Conservation (phyloP, 148 eudicot genomes). For the Rhododendron ferrugineum region DNA sequence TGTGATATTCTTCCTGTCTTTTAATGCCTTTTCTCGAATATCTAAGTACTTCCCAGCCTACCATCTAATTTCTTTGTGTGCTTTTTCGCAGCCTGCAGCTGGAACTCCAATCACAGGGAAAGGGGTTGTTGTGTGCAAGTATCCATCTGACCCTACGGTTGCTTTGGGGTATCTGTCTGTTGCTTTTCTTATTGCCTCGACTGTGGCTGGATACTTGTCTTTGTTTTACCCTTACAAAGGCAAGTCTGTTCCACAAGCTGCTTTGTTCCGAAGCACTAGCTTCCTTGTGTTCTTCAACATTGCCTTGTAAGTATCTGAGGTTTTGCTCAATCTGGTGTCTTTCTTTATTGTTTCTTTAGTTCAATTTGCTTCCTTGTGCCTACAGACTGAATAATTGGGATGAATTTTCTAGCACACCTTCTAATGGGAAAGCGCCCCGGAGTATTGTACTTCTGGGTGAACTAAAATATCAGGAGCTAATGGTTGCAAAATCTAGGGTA, state of each 20-base stretch:
- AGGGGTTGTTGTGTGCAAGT: conserved; percentile 76
- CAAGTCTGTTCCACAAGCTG: conserved; percentile 60
- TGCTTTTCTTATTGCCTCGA: conserved; percentile 41
- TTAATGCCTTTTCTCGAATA: background rate
- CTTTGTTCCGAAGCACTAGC: conserved; percentile 62
- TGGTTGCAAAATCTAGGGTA: background rate
- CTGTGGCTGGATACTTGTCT: conserved; percentile 50
- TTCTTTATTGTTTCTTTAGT: background rate
- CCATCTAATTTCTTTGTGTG: background rate
- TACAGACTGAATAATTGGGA: background rate
- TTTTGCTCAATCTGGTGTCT: background rate
- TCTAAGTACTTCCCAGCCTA: background rate
- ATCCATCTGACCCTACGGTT: conserved; percentile 68
- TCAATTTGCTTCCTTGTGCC: background rate
- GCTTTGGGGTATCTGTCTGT: conserved; percentile 63
- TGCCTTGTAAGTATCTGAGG: conserved; percentile 53
- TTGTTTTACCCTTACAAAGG: conserved; percentile 73
- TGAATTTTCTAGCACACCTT: background rate
- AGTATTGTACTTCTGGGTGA: background rate
- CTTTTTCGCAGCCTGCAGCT: conserved; percentile 56
- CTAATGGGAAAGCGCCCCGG: background rate
- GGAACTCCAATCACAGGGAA: conserved; percentile 74
- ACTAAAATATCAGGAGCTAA: background rate
- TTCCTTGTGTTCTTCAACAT: conserved; percentile 69
- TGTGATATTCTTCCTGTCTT: background rate